phyloP scores from a whole-genome alignment of 75 land plant genomes.

The Chamaecyparis obtusa region DNA sequence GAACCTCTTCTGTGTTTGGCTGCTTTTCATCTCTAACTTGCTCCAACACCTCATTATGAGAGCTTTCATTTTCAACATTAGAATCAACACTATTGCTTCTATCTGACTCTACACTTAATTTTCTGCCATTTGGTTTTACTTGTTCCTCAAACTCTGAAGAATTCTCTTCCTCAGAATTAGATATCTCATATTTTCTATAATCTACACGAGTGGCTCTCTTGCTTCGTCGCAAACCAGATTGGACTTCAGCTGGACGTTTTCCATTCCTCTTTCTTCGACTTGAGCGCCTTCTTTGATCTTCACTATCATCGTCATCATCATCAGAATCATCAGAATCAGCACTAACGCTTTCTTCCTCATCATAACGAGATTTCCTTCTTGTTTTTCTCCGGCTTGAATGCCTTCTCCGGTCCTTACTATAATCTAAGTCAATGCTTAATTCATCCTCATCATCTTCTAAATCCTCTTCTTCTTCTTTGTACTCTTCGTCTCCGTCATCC shows the following conservation, averaged over 20 bases:
- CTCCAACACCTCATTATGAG: constrained; percentile 22
- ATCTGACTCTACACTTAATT: constrained; percentile 33
- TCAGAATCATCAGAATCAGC: not conserved
- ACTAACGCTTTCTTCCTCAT: constrained; percentile 10
- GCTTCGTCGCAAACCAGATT: constrained; percentile 76
- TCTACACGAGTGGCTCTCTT: constrained; percentile 65
- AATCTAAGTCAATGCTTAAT: constrained; percentile 46
- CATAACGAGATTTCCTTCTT: not conserved
- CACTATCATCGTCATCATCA: not conserved
- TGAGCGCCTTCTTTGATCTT: not conserved
- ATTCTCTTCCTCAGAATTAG: constrained; percentile 53
- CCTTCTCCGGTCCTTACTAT: constrained; percentile 28
- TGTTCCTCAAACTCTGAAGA: constrained; percentile 25
- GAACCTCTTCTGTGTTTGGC: not conserved
- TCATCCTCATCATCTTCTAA: constrained; percentile 65
- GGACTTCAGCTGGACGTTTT: constrained; percentile 47
- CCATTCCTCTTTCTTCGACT: constrained; percentile 28
- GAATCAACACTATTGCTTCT: constrained; percentile 31
- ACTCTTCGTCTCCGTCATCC: constrained; percentile 49
- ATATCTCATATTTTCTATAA: constrained; percentile 66
- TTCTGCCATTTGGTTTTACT: constrained; percentile 24
- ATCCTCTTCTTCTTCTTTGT: constrained; percentile 63
- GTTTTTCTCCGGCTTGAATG: constrained; percentile 36
- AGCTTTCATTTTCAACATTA: constrained; percentile 35
- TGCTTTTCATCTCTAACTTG: constrained; percentile 30